phyloP scores from a whole-genome alignment of 1,284 basidiomycete genomes.

The Meira nashicola region DNA sequence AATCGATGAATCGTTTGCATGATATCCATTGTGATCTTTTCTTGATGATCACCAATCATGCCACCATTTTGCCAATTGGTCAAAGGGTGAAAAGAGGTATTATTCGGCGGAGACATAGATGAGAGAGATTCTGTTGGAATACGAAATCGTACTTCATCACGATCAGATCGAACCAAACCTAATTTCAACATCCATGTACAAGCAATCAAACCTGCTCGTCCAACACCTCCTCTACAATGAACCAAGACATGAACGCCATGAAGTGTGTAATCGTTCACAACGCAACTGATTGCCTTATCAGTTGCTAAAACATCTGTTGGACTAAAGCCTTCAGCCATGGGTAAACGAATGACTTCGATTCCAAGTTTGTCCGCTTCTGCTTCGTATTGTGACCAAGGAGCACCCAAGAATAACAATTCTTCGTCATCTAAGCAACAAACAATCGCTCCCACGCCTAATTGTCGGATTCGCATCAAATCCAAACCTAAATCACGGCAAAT shows the following conservation, averaged over 20 bases:
- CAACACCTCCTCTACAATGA: conserved; percentile 92
- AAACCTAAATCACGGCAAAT: conserved; percentile 76
- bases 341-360: conserved; percentile 71
- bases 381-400: conserved; percentile 74
- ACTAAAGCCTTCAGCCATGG: conserved; percentile 84
- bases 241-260: conserved; percentile 71
- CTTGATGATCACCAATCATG: background rate
- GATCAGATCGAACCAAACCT: conserved; percentile 60
- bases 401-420: conserved; percentile 79
- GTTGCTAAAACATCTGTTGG: conserved; percentile 76
- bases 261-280: conserved; percentile 73
- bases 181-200: conserved; percentile 90
- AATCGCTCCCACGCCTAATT: conserved; percentile 71
- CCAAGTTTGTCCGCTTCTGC: conserved; percentile 63
- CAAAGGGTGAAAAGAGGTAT: background rate
- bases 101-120: background rate
- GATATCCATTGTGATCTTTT: background rate
- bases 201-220: conserved; percentile 85
- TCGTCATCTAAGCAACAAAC: conserved; percentile 81
- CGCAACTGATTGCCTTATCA: conserved; percentile 64
- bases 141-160: background rate
- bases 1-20: conserved; percentile 16
- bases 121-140: background rate
- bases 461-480: conserved; percentile 73
- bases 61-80: background rate